Percentiles rank a stretch among this genome's conserved stretches.
These are phyloP conservation scores for Arachnomyces sp. DNA, from an alignment of 2,329 filamentous ascomycete species.

Conservation along the genomic window DNA sequence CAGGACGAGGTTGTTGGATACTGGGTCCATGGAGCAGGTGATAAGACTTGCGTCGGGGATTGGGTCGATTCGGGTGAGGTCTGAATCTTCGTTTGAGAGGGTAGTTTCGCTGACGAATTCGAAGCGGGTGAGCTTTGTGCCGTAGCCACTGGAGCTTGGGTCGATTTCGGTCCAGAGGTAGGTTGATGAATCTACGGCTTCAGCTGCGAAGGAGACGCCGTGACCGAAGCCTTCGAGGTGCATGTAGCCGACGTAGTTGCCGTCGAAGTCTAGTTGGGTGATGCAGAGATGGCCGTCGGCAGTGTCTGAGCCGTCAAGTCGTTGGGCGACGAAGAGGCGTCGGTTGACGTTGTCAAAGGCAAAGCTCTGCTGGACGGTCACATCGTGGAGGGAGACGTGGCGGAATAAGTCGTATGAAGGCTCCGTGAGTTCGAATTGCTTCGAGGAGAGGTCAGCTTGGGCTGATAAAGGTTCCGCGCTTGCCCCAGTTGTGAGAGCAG, in stretches of 20 bases:
- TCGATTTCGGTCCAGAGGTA: slow-evolving; percentile 18
- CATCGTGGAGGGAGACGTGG: slow-evolving; percentile 12
- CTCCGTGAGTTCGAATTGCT: slow-evolving; percentile 12
- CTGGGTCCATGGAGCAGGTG: slow-evolving; percentile 14
- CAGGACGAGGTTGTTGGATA: slow-evolving; percentile 13
- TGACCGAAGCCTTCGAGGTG: slow-evolving; percentile 16
- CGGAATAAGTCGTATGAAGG: slow-evolving; percentile 14
- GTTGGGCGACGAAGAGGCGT: slow-evolving; percentile 16
- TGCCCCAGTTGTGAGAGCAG: no score
- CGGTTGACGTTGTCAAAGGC: slow-evolving; percentile 19
- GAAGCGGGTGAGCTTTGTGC: slow-evolving; percentile 15
- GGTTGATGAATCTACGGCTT: slow-evolving; percentile 11
- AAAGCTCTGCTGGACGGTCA: slow-evolving; percentile 16
- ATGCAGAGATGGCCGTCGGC: slow-evolving; percentile 15
- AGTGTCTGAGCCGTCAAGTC: slow-evolving; percentile 10
- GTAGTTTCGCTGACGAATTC: slow-evolving; percentile 15
- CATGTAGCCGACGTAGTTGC: slow-evolving; percentile 17
- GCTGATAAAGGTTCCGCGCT: no score
- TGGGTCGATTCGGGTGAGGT: slow-evolving; percentile 8
- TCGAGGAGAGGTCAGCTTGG: slow-evolving; percentile 3
- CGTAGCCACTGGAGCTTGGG: slow-evolving; percentile 15
- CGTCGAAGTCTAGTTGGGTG: slow-evolving; percentile 16
- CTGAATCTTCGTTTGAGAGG: slow-evolving; percentile 3
- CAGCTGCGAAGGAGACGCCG: slow-evolving; percentile 14
- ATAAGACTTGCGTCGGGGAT: slow-evolving; percentile 11